Percentiles rank a stretch among this genome's conserved stretches.
phyloP scores from a whole-genome alignment of 164 flowering plant genomes.

The Euptelea pleiosperma region DNA sequence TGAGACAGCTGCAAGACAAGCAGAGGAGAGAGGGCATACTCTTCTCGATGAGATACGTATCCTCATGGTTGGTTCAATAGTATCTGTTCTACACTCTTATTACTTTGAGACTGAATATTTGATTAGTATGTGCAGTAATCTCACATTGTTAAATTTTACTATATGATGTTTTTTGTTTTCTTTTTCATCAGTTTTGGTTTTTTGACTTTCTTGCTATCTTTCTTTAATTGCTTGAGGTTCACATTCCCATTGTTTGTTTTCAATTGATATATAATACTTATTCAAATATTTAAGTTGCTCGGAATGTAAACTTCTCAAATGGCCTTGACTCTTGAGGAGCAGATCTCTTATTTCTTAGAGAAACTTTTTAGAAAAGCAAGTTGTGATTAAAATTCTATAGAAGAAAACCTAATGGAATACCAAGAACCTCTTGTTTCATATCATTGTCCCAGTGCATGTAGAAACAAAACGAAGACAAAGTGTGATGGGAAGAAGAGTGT shows the following conservation, averaged over 20 bases:
- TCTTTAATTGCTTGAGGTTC: slow-evolving; percentile 6
- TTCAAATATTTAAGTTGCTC: no score
- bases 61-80: slow-evolving; percentile 63
- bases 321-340: no score
- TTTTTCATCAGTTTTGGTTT: not conserved
- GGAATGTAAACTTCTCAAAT: no score
- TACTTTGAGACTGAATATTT: not conserved
- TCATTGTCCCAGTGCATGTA: no score
- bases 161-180: not conserved
- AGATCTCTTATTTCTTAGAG: no score
- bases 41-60: slow-evolving; percentile 94
- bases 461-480: no score
- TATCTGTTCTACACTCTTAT: not conserved
- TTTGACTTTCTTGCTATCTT: not conserved
- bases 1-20: slow-evolving; percentile 95
- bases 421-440: no score
- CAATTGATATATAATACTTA: no score
- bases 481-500: no score
- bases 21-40: slow-evolving; percentile 87
- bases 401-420: no score
- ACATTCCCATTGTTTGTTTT: not conserved
- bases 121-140: not conserved
- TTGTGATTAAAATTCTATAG: no score
- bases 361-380: no score
- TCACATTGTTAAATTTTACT: not conserved